Conservation (phyloP, 345 rosid genomes). For the Clausena lansium region DNA sequence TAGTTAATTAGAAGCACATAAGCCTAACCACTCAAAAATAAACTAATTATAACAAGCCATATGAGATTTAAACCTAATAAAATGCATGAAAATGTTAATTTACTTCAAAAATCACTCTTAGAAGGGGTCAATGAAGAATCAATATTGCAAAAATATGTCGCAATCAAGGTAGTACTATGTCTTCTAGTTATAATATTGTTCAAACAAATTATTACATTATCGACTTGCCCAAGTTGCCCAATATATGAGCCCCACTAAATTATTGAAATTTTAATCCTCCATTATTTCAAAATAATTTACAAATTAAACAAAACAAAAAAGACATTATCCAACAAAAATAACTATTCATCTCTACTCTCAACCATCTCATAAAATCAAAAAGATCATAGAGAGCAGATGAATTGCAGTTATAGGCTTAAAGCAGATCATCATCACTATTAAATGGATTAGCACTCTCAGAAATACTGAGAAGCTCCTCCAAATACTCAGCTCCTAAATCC, state of each 20-base stretch:
- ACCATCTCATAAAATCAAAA: background rate
- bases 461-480: slow-evolving; percentile 53
- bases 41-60: too few species aligned
- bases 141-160: too few species aligned
- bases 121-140: too few species aligned
- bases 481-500: slow-evolving; percentile 59
- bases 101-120: too few species aligned
- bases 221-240: slow-evolving; percentile 12
- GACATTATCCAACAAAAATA: background rate
- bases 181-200: too few species aligned
- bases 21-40: too few species aligned
- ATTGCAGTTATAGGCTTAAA: background rate
- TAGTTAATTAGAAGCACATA: too few species aligned
- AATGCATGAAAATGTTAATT: too few species aligned
- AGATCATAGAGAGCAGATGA: background rate
- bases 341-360: background rate
- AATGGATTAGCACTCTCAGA: slow-evolving; percentile 19
- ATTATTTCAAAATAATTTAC: background rate
- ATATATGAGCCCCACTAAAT: background rate
- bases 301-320: background rate
- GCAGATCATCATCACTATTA: slow-evolving; percentile 9
- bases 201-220: background rate
- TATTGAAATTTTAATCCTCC: background rate
- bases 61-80: too few species aligned
- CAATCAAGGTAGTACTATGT: too few species aligned